These are phyloP conservation scores for Tulasnella sp. DNA, from an alignment of 768 basidiomycete genomes.

Conservation along the genomic window DNA sequence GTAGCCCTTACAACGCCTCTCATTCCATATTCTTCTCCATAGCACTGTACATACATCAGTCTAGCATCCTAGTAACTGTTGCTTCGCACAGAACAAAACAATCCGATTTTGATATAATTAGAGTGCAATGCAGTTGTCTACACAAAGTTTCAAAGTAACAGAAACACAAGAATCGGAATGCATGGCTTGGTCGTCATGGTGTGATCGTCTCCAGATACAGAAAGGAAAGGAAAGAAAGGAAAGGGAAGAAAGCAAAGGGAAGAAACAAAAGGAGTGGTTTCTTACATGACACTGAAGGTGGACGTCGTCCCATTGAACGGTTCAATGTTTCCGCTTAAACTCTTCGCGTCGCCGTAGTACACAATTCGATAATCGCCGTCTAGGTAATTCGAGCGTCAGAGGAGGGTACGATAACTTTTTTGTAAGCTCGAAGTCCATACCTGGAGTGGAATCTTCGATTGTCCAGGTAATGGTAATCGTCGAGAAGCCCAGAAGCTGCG, in stretches of 20 bases:
- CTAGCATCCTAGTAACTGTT: not conserved
- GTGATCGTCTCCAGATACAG: not conserved
- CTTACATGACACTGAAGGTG: slow-evolving; percentile 46
- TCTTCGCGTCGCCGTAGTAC: slow-evolving; percentile 72
- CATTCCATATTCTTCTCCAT: not conserved
- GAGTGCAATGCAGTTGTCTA: not conserved
- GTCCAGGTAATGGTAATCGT: slow-evolving; percentile 62
- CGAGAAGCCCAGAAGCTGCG: slow-evolving; percentile 43
- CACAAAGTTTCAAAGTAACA: not conserved
- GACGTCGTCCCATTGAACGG: slow-evolving; percentile 57
- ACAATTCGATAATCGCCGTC: slow-evolving; percentile 63
- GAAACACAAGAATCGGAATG: not conserved
- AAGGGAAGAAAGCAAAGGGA: not conserved
- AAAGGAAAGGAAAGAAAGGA: not conserved
- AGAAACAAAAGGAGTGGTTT: not conserved
- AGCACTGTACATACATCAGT: not conserved
- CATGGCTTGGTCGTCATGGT: not conserved
- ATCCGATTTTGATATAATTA: not conserved
- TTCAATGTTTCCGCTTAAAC: slow-evolving; percentile 46
- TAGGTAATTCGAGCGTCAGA: slow-evolving; percentile 26
- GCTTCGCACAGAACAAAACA: not conserved
- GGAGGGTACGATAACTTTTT: not conserved
- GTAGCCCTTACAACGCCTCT: not conserved
- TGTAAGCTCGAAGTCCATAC: not conserved
- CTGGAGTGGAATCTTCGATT: slow-evolving; percentile 42